phyloP scores from a whole-genome alignment of 2,329 filamentous ascomycete species.

The Lasiodiplodia hormozganensis region DNA sequence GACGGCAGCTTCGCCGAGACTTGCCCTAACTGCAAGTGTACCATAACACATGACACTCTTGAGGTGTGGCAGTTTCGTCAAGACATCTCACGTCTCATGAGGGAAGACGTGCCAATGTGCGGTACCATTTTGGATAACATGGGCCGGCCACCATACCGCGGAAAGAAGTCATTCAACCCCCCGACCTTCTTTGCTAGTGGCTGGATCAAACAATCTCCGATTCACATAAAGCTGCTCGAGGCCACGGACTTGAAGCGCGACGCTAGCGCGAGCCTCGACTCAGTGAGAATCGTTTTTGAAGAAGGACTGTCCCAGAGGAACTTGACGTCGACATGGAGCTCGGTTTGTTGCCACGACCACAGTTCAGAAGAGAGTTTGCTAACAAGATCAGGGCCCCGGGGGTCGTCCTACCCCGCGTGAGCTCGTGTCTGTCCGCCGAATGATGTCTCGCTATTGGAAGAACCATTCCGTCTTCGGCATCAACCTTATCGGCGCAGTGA shows the following conservation, averaged over 20 bases:
- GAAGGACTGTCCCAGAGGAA: constrained; percentile 3
- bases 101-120: constrained; percentile 63
- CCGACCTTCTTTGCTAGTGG: constrained; percentile 18
- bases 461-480: constrained; percentile 70
- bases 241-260: constrained; percentile 8
- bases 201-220: constrained; percentile 8
- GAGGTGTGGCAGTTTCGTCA: constrained; percentile 66
- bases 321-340: not conserved
- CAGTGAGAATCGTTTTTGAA: constrained; percentile 24
- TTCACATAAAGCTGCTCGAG: constrained; percentile 13
- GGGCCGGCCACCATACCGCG: constrained; percentile 48
- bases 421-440: constrained; percentile 63
- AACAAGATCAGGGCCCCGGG: not conserved
- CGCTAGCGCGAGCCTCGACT: constrained; percentile 9
- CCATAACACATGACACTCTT: constrained; percentile 65
- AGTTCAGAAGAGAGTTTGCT: not conserved
- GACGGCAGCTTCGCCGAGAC: constrained; percentile 60
- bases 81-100: constrained; percentile 61
- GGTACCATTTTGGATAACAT: constrained; percentile 68
- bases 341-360: not conserved
- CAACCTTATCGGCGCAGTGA: constrained; percentile 69
- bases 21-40: constrained; percentile 61
- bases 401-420: constrained; percentile 32
- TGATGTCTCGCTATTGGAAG: constrained; percentile 75
- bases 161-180: not conserved